These are phyloP conservation scores for Tubosaeta sp. DNA, from an alignment of 768 basidiomycete species.

Conservation along the genomic window DNA sequence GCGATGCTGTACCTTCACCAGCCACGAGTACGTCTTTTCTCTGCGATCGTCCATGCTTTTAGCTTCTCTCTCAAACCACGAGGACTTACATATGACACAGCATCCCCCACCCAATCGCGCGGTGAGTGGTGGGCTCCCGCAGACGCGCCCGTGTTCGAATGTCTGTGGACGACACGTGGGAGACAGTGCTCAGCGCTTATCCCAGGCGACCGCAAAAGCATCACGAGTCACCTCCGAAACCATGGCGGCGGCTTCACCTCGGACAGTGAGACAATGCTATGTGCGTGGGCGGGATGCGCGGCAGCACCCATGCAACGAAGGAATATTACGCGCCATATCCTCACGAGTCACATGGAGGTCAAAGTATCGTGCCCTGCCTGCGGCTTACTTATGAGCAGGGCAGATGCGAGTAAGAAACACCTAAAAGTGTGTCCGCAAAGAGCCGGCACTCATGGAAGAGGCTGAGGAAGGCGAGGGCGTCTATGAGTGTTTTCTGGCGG, in stretches of 20 bases:
- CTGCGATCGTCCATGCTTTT: background rate
- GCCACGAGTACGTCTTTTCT: conserved; percentile 10
- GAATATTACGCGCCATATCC: conserved; percentile 24
- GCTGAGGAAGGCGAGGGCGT: conserved; percentile 2
- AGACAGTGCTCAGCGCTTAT: conserved; percentile 12
- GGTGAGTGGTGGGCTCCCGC: conserved; percentile 7
- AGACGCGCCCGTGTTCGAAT: conserved; percentile 11
- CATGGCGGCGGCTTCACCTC: conserved; percentile 17
- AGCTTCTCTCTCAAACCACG: background rate
- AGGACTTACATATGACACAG: conserved; percentile 12
- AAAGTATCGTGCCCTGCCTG: conserved; percentile 17
- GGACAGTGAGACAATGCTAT: conserved; percentile 11
- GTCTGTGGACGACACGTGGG: conserved; percentile 15
- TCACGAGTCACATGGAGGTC: conserved; percentile 22
- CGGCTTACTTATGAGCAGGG: conserved; percentile 15
- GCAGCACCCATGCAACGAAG: conserved; percentile 17
- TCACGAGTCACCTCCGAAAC: conserved; percentile 20
- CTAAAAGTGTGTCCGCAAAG: conserved; percentile 3
- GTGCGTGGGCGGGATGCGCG: conserved; percentile 18
- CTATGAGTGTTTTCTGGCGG: conserved; percentile 4
- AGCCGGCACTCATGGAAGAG: background rate
- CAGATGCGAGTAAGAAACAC: conserved; percentile 25
- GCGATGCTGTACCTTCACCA: conserved; percentile 2
- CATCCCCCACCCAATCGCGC: conserved; percentile 1
- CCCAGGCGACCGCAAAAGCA: conserved; percentile 14